Evolutionary conservation across 1,284 basidiomycete species (phyloP).

Genomic region (Cutaneotrichosporon sp.): DNA sequence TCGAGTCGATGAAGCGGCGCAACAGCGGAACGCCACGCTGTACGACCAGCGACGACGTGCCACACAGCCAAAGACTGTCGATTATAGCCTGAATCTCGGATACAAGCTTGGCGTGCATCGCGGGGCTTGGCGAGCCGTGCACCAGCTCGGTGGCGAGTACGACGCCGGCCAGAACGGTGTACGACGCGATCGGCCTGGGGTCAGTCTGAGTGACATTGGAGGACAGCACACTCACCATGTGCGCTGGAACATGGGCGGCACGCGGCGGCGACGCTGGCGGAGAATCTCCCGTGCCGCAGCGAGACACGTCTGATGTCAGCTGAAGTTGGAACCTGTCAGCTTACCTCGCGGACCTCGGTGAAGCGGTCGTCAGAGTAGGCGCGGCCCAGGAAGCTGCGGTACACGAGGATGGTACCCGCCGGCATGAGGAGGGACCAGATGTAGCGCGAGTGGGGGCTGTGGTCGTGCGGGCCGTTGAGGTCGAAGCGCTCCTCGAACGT

Average conservation of each 20-base stretch:
- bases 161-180: slow-evolving; percentile 34
- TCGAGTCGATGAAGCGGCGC: slow-evolving; percentile 24
- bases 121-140: slow-evolving; percentile 27
- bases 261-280: slow-evolving; percentile 26
- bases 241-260: slow-evolving; percentile 37
- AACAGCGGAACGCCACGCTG: slow-evolving; percentile 26
- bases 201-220: neutral
- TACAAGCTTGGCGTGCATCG: slow-evolving; percentile 20
- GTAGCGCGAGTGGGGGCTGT: slow-evolving; percentile 26
- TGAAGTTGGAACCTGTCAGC: neutral
- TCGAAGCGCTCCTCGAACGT: slow-evolving; percentile 25
- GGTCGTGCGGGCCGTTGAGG: slow-evolving; percentile 24
- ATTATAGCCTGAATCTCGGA: slow-evolving; percentile 24
- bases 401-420: slow-evolving; percentile 24
- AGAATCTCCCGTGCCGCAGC: slow-evolving; percentile 33
- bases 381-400: slow-evolving; percentile 30
- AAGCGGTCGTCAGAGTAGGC: slow-evolving; percentile 35
- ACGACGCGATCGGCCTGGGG: slow-evolving; percentile 27
- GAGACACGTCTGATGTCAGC: slow-evolving; percentile 26
- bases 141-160: slow-evolving; percentile 34
- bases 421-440: slow-evolving; percentile 26
- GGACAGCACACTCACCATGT: slow-evolving; percentile 25
- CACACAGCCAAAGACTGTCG: slow-evolving; percentile 26
- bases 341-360: slow-evolving; percentile 28
- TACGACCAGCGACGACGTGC: slow-evolving; percentile 26